A percentile compares a stretch with the other conserved stretches of the same genome.
Conservation (phyloP, 116 monocot species). For the Iris pallida region DNA sequence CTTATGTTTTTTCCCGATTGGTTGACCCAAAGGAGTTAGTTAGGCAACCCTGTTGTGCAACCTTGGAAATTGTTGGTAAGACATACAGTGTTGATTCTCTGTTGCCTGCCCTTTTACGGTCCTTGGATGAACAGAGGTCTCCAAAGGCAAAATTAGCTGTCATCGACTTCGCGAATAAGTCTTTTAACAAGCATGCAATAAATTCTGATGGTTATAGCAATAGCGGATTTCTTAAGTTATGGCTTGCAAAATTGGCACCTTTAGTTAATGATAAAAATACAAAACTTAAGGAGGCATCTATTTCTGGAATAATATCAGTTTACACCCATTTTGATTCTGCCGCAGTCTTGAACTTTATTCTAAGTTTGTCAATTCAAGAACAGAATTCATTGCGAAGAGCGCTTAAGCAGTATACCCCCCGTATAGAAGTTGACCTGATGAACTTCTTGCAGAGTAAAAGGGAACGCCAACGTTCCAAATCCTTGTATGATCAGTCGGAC, state of each 20-base stretch:
- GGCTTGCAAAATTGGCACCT: constrained; percentile 88
- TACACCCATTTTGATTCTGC: constrained; percentile 87
- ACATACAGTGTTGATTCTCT: constrained; percentile 82
- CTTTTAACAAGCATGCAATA: constrained; percentile 67
- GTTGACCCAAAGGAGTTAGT: constrained; percentile 98
- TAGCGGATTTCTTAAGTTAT: constrained; percentile 87
- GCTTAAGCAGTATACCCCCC: constrained; percentile 93
- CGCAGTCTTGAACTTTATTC: constrained; percentile 82
- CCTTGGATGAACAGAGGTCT: constrained; percentile 96
- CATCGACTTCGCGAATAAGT: constrained; percentile 92
- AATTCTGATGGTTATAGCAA: constrained; percentile 69
- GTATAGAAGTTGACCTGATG: constrained; percentile 94
- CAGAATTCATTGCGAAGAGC: constrained; percentile 80
- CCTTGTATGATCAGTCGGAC: constrained; percentile 82
- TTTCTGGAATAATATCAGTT: constrained; percentile 86
- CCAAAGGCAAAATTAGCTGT: constrained; percentile 97
- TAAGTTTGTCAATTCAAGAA: constrained; percentile 73
- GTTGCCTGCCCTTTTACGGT: constrained; percentile 86
- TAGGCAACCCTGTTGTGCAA: constrained; percentile 62
- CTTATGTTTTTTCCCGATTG: constrained; percentile 92
- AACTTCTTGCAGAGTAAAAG: constrained; percentile 94
- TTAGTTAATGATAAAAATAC: constrained; percentile 90
- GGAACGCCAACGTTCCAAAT: constrained; percentile 73
- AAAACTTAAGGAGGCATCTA: constrained; percentile 91
- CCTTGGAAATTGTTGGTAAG: constrained; percentile 70